Percentiles rank a stretch among this genome's conserved stretches.
phyloP scores from a whole-genome alignment of 2,329 filamentous ascomycete genomes.

The Diaporthe nobilis region DNA sequence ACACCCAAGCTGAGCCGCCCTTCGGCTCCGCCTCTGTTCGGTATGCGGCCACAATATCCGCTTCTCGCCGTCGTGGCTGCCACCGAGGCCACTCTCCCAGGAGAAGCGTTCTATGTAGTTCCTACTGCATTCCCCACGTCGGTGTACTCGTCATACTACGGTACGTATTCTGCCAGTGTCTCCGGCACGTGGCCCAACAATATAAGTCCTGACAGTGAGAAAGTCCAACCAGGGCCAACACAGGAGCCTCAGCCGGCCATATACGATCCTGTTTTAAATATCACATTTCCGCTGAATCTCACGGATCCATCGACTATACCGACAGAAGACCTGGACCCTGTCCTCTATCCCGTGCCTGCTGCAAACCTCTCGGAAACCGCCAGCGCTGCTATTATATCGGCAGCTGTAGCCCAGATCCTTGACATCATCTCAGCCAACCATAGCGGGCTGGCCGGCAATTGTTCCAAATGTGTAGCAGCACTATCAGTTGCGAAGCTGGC shows the following conservation, averaged over 20 bases:
- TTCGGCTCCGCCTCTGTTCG: neutral
- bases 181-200: neutral
- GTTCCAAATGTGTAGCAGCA: constrained; percentile 67
- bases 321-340: constrained; percentile 61
- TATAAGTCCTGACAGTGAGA: neutral
- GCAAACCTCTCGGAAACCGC: constrained; percentile 58
- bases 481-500: constrained; percentile 64
- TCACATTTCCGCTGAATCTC: constrained; percentile 67
- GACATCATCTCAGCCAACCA: constrained; percentile 57
- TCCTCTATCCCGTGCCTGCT: constrained; percentile 62
- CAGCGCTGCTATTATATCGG: constrained; percentile 58
- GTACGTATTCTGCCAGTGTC: constrained; percentile 45
- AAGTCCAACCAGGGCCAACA: constrained; percentile 50
- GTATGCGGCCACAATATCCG: constrained; percentile 39
- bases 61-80: constrained; percentile 36
- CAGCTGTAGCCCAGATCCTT: constrained; percentile 59
- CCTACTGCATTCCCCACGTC: constrained; percentile 64
- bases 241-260: constrained; percentile 57
- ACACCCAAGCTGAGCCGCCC: neutral
- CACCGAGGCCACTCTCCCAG: constrained; percentile 48
- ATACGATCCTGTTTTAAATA: constrained; percentile 67
- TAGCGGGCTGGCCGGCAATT: constrained; percentile 56
- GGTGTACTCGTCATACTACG: constrained; percentile 65
- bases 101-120: constrained; percentile 55
- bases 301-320: constrained; percentile 68